Percentiles rank a stretch among this genome's conserved stretches.
These are phyloP conservation scores for Pontederia paniculata DNA, from an alignment of 176 grass and related monocot genomes.

Conservation along the genomic window DNA sequence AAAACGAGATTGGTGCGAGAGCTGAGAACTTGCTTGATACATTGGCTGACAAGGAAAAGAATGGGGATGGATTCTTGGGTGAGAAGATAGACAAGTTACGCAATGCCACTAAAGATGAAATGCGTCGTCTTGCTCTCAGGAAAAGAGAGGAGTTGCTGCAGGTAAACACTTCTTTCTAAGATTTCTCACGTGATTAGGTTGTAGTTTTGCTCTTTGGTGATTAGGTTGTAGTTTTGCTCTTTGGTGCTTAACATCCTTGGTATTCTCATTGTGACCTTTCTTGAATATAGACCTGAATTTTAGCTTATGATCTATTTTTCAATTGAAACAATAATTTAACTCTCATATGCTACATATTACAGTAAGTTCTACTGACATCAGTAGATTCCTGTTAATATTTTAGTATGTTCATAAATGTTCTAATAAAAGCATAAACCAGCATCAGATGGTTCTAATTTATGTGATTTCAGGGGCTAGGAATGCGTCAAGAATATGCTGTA, in stretches of 20 bases:
- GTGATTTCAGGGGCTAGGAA: slow-evolving; percentile 54
- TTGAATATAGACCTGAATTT: too few relatives aligned
- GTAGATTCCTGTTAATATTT: too few relatives aligned
- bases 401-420: neutral
- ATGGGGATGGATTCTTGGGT: slow-evolving; percentile 76
- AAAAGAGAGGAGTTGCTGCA: slow-evolving; percentile 73
- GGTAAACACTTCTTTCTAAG: slow-evolving; percentile 30
- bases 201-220: too few relatives aligned
- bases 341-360: too few relatives aligned
- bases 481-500: slow-evolving; percentile 72
- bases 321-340: too few relatives aligned
- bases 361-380: too few relatives aligned
- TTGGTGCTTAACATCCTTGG: too few relatives aligned
- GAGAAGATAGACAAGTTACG: slow-evolving; percentile 74
- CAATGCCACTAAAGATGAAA: slow-evolving; percentile 83
- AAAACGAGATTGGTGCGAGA: slow-evolving; percentile 92
- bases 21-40: slow-evolving; percentile 97
- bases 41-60: slow-evolving; percentile 87
- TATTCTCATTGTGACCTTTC: too few relatives aligned
- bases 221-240: too few relatives aligned
- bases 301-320: too few relatives aligned
- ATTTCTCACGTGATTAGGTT: too few relatives aligned
- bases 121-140: slow-evolving; percentile 71
- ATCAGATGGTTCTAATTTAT: neutral
- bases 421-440: neutral